phyloP scores from a whole-genome alignment of 2,329 filamentous ascomycete genomes.

The Cercospora canescens region DNA sequence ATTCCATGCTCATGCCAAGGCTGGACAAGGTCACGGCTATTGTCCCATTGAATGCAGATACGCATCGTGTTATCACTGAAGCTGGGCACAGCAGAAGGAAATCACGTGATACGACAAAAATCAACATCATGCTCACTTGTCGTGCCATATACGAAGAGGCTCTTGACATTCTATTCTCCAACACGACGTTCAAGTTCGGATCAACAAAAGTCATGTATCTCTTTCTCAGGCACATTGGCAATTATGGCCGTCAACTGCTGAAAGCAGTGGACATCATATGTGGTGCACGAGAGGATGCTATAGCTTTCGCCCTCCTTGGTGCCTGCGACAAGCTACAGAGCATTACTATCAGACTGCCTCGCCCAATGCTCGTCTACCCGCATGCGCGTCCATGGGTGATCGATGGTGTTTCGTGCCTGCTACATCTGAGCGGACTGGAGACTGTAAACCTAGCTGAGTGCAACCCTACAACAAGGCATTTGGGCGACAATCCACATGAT shows the following conservation, averaged over 20 bases:
- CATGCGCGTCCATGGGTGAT: slow-evolving; percentile 28
- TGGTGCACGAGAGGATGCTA: slow-evolving; percentile 32
- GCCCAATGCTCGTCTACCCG: slow-evolving; percentile 24
- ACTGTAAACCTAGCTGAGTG: slow-evolving; percentile 26
- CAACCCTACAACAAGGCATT: slow-evolving; percentile 7
- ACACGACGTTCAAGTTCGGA: slow-evolving; percentile 48
- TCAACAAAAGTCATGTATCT: slow-evolving; percentile 49
- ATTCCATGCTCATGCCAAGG: slow-evolving; percentile 39
- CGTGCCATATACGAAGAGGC: slow-evolving; percentile 45
- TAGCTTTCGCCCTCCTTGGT: slow-evolving; percentile 33
- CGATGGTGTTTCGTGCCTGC: slow-evolving; percentile 30
- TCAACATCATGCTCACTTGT: slow-evolving; percentile 45
- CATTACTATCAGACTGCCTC: slow-evolving; percentile 27
- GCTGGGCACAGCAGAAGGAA: slow-evolving; percentile 25
- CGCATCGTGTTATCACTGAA: slow-evolving; percentile 30
- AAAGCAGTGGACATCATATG: slow-evolving; percentile 29
- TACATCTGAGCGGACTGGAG: slow-evolving; percentile 31
- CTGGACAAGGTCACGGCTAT: slow-evolving; percentile 28
- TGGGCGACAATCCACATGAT: slow-evolving; percentile 26
- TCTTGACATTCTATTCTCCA: slow-evolving; percentile 46
- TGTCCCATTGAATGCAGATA: slow-evolving; percentile 27
- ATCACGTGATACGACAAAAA: slow-evolving; percentile 42
- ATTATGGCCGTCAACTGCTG: slow-evolving; percentile 28
- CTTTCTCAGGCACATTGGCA: slow-evolving; percentile 35
- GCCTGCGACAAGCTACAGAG: slow-evolving; percentile 27